Evolutionary conservation across 2,329 filamentous ascomycete genomes (phyloP), one percentile per base, ranked within the genome.

Genomic region (Aspergillus calidoustus): DNA sequence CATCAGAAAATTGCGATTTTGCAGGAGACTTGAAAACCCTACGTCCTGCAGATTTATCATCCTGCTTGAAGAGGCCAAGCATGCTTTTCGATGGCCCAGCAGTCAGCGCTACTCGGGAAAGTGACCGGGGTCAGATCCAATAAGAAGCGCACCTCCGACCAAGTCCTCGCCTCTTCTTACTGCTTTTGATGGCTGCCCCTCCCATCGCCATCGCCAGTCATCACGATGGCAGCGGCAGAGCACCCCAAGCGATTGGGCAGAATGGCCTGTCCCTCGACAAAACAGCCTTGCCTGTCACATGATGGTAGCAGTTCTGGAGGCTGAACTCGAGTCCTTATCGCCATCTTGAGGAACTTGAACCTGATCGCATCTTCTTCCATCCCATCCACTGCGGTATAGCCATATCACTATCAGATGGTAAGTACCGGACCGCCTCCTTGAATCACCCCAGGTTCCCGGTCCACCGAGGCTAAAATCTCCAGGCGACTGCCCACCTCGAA

Each of bases 401-500:
- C 43, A 11, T 43, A 9, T n/a, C 34, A 56, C 43, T 25, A 23
- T 11, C 43, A 58, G 44, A 65, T 65, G 64, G 64, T 65, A 55
- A 34, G 64, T 65, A 50, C 11, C 17, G 11, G 13, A 11, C 11
- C 34, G 7, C 15, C 9, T 31, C 30, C 13, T 8, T 28, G n/a
- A 52, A 7, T 19, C n/a, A 13, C 30, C 25, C 51, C 17, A 13
- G 19, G 22, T 53, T 23, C 17, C 13, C 7, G 22, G 11, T 22
- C 2, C n/a, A 3, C 11, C 9, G 11, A 34, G 41, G 31, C 59
- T 65, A 66, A 62, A 1, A 15, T 44, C 1, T 44, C 5, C 30
- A 68, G 62, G 63, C 63, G 53, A 56, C 62, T 38, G 47, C 57
- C 9, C 64, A 69, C 46, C 60, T 72, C 43, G 72, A 74, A 54